phyloP scores from a whole-genome alignment of 768 basidiomycete genomes.

The Scleroderma bovista region DNA sequence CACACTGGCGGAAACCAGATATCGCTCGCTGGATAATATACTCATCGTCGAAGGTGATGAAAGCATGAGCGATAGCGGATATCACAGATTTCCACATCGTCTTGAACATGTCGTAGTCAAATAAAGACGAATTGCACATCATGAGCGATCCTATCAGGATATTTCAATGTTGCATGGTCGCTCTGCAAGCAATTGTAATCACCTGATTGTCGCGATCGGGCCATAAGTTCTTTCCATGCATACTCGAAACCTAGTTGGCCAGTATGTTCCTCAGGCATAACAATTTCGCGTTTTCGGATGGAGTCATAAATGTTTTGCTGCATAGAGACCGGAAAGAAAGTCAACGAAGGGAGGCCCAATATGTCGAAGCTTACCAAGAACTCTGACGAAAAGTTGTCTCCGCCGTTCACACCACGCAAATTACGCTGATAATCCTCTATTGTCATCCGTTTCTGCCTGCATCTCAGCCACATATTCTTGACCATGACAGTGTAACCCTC shows the following conservation, averaged over 20 bases:
- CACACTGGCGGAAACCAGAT: slow-evolving; percentile 94
- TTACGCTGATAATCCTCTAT: slow-evolving; percentile 93
- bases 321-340: not conserved
- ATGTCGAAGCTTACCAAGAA: slow-evolving; percentile 57
- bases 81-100: slow-evolving; percentile 90
- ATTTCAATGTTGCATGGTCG: slow-evolving; percentile 20
- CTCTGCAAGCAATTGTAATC: slow-evolving; percentile 14
- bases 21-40: slow-evolving; percentile 94
- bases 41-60: slow-evolving; percentile 95
- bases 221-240: slow-evolving; percentile 94
- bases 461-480: slow-evolving; percentile 3
- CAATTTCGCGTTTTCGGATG: slow-evolving; percentile 89
- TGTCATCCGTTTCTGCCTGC: slow-evolving; percentile 84
- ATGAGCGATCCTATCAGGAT: slow-evolving; percentile 50
- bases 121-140: slow-evolving; percentile 70
- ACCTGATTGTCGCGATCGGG: slow-evolving; percentile 80
- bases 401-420: slow-evolving; percentile 87
- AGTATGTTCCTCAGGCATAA: slow-evolving; percentile 96
- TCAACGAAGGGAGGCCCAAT: slow-evolving; percentile 6
- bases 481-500: slow-evolving; percentile 19
- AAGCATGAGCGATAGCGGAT: slow-evolving; percentile 92
- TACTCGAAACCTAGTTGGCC: slow-evolving; percentile 97
- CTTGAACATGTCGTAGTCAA: slow-evolving; percentile 93
- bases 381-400: slow-evolving; percentile 74
- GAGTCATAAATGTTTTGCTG: slow-evolving; percentile 91